Base-by-base conservation (phyloP, 176 grass and related monocot genomes). In the Phoenix roebelenii region DNA sequence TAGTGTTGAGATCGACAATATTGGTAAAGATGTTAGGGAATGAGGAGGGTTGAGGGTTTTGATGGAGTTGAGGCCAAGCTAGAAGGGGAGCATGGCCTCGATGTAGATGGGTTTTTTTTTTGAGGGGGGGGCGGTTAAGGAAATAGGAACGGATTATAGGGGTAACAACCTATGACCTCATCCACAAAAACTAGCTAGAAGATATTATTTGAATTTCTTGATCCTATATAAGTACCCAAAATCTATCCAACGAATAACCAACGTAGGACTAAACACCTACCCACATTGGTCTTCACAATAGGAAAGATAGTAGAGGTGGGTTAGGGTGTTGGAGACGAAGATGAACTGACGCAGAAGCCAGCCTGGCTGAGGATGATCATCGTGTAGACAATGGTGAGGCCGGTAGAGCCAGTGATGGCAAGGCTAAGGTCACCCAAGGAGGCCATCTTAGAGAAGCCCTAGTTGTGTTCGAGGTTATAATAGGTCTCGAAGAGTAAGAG, bases 301-400 rank as follows among this genome's bases (percentile, higher is more conserved):
- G 20, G 20, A 20, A 20, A 20, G 20, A 20, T 0, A 0, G 20
- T 20, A 20, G 20, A 20, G 0, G 20, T 20, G 78, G 4, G 68
- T 65, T 32, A 90, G 50, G 39, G 92, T 77, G 75, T 82, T 96
- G 83, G 77, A 81, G 50, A 90, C 87, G 72, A 96, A 96, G 64
- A 96, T 76, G 18, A 96, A 73, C 82, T 91, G 32, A 91, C 72
- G 74, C 84, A 97, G 77, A 97, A 91, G 20, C 87, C 85, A 15
- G 73, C 58, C 65, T 97, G 87, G 78, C 87, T 88, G 83, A 97
- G 86, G 52, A 97, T 84, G 65, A 97, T 89, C 92, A 91, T 91
- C 29, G 51, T 25, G 65, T 91, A 84, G 1, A 97, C 81, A 7
- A 70, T 68, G 58, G 88, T 80, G 9, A 87, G 77, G 0, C 92